A percentile compares a stretch with the other conserved stretches of the same genome.
Conservation (phyloP, 2,329 filamentous ascomycete genomes). For the Pestalotiopsis sp. region DNA sequence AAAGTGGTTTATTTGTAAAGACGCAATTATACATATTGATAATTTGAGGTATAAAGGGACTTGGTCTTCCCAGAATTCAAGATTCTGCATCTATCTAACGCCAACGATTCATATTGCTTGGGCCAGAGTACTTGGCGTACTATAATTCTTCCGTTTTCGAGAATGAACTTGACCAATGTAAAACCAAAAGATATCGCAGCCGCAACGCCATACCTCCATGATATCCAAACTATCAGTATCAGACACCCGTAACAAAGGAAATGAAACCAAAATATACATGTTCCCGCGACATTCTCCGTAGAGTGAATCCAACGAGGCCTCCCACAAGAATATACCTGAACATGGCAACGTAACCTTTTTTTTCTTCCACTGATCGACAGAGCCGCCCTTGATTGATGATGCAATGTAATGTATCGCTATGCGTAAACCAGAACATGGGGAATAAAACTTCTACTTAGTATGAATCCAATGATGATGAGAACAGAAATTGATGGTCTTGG, state of each 20-base stretch:
- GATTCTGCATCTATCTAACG: not conserved
- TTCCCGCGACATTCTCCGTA: not conserved
- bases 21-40: not conserved
- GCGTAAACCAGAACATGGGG: not conserved
- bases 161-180: not conserved
- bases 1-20: not conserved
- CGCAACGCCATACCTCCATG: not conserved
- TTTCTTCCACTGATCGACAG: not conserved
- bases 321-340: not conserved
- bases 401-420: conserved; percentile 1
- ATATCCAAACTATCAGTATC: not conserved
- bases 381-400: not conserved
- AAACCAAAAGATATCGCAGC: not conserved
- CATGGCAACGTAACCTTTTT: not conserved
- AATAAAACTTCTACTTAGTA: not conserved
- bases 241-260: not conserved
- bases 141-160: not conserved
- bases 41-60: not conserved
- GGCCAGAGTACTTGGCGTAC: not conserved
- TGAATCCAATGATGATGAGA: not conserved
- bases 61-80: not conserved
- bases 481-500: not conserved
- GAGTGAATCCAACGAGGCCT: not conserved
- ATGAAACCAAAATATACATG: not conserved
- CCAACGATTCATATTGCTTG: not conserved